Percentiles rank a stretch among this genome's conserved stretches.
These are phyloP conservation scores for Phlegmacium glaucopus DNA, from an alignment of 768 basidiomycete genomes.

Conservation along the genomic window DNA sequence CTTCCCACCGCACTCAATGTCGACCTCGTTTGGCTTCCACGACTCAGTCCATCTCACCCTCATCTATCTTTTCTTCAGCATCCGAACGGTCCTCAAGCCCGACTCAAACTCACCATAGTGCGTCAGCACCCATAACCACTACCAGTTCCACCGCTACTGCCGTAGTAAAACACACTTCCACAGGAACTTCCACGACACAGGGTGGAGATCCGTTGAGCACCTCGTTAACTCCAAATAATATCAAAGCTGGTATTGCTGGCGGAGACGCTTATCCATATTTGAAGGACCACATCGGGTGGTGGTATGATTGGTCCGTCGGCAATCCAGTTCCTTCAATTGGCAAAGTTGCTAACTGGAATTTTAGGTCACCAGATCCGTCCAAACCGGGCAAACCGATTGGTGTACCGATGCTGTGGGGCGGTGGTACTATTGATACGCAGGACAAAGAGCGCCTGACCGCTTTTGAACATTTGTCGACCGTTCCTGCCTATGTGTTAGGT, in stretches of 20 bases:
- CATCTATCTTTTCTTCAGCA: not conserved
- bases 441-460: conserved; percentile 35
- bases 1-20: conserved; percentile 15
- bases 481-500: conserved; percentile 39
- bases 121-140: not conserved
- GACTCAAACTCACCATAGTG: not conserved
- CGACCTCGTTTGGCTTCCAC: conserved; percentile 12
- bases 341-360: not conserved
- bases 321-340: not conserved
- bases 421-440: conserved; percentile 33
- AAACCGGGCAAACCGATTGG: conserved; percentile 36
- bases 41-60: not conserved
- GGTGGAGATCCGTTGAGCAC: conserved; percentile 6
- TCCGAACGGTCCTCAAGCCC: not conserved
- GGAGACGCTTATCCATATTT: conserved; percentile 39
- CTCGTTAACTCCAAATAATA: conserved; percentile 37
- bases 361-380: conserved; percentile 38
- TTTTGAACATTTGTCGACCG: conserved; percentile 31
- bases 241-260: conserved; percentile 45
- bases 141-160: not conserved
- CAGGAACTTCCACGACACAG: conserved; percentile 4
- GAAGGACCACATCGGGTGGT: conserved; percentile 44
- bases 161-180: conserved; percentile 4
- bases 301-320: conserved; percentile 41
- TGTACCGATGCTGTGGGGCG: conserved; percentile 49